Evolutionary conservation across 495 filamentous ascomycete species (phyloP), one percentile per base, ranked within the genome.

Genomic region (Penicillium silybi): DNA sequence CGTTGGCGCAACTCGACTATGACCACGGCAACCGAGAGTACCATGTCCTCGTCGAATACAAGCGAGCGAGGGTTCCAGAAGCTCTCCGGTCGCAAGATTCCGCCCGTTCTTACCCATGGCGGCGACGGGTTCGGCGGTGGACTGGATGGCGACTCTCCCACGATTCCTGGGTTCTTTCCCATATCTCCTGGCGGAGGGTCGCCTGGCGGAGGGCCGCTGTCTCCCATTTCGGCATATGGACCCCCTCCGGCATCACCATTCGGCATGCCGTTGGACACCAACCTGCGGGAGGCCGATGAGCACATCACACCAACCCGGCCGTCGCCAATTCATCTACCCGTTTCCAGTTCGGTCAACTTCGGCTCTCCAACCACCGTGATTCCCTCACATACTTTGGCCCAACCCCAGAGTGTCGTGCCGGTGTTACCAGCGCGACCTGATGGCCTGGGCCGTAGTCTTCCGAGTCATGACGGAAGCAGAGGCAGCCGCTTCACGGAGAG

Each of bases 21-120:
- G 49, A 68, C 77, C 13, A 73, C 70, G 1, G 66, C 61, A 1
- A 76, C 73, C 3, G 78, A 79, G 34, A 76, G 74, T 38, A 69
- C 64, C 4, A 9, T 64, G 7, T 60, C 60, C 6, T 61, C 61
- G 25, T 64, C 69, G 0, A 52, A 40, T 18, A 56, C 71, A 4
- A 77, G 76, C 48, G 79, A 82, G 44, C 74, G 75, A 13, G 79
- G 80, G 2, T 82, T 82, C 54, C 77, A 82, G 52, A 80, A 79
- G 53, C 71, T 92, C 4, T 85, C 86, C 6, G 88, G 88, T 29
- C 76, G 82, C 46, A 90, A 90, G 57, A 70, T 92, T n/a, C 76
- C 80, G 5, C 83, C 88, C 15, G 86, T 89, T 4, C 69, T 90
- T 29, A 76, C 80, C 34, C 79, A 79, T 29, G 85, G 87, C 40